Percentiles rank a stretch among this genome's conserved stretches.
These are phyloP conservation scores for Hypoxylon sp. DNA, from an alignment of 2,329 filamentous ascomycete genomes.

Conservation along the genomic window DNA sequence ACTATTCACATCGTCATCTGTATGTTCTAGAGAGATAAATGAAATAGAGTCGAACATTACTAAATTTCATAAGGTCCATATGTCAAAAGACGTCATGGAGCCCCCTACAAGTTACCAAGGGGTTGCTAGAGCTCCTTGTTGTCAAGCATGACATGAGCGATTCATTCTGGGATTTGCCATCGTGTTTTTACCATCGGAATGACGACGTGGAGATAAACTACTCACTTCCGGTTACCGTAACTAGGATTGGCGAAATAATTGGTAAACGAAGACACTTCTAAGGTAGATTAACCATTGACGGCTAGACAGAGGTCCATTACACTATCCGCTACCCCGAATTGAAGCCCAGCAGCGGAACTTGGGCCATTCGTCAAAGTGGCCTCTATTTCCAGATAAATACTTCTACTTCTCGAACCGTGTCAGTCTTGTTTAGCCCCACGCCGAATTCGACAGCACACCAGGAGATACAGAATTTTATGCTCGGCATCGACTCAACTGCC, in stretches of 20 bases:
- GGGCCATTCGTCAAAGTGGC: slow-evolving; percentile 48
- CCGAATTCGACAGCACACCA: slow-evolving; percentile 43
- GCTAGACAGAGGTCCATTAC: slow-evolving; percentile 44
- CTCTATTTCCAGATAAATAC: slow-evolving; percentile 46
- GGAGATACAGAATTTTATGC: slow-evolving; percentile 28
- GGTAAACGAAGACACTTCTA: too few relatives aligned
- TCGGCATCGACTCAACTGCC: neutral
- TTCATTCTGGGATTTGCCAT: slow-evolving; percentile 45
- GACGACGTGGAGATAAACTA: slow-evolving; percentile 45
- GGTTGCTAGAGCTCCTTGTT: slow-evolving; percentile 44
- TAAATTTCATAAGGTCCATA: slow-evolving; percentile 43
- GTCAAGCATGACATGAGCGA: slow-evolving; percentile 40
- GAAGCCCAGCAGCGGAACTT: slow-evolving; percentile 41
- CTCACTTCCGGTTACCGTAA: slow-evolving; percentile 44
- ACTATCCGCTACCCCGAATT: slow-evolving; percentile 49
- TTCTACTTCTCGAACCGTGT: slow-evolving; percentile 39
- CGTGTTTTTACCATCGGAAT: slow-evolving; percentile 47
- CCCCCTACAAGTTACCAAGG: slow-evolving; percentile 44
- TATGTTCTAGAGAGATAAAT: slow-evolving; percentile 12
- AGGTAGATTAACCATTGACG: too few relatives aligned
- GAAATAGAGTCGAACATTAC: neutral
- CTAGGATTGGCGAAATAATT: too few relatives aligned
- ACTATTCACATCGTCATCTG: slow-evolving; percentile 43
- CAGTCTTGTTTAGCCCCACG: slow-evolving; percentile 45
- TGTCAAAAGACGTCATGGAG: slow-evolving; percentile 49